Evolutionary conservation across 495 filamentous ascomycete genomes (phyloP).

Genomic region (Hypoxylon intermedium): DNA sequence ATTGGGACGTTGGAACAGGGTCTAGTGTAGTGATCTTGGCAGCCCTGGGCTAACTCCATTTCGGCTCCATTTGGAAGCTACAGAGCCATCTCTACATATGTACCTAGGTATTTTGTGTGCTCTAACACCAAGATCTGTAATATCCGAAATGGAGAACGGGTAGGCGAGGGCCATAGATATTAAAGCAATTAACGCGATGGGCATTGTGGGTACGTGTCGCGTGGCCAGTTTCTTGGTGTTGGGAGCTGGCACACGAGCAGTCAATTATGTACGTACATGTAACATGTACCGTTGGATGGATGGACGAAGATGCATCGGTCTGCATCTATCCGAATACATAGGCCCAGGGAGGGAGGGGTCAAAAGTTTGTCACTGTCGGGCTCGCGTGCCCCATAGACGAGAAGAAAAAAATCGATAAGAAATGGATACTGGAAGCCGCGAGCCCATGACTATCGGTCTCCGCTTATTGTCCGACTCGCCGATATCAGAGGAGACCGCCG

Average conservation of each 20-base stretch:
- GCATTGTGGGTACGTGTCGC: neutral
- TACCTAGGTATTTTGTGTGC: neutral
- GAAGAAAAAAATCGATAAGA: neutral
- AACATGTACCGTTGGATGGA: slow-evolving; percentile 7
- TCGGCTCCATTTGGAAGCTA: slow-evolving; percentile 5
- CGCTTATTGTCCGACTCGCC: slow-evolving; percentile 24
- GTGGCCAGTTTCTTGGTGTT: neutral
- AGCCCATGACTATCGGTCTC: slow-evolving; percentile 16
- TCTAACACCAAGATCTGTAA: neutral
- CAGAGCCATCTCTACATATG: slow-evolving; percentile 16
- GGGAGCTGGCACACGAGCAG: neutral
- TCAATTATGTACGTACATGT: no score
- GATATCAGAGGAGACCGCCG: slow-evolving; percentile 5
- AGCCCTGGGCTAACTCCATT: neutral
- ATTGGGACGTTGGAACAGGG: slow-evolving; percentile 11
- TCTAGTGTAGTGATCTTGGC: slow-evolving; percentile 12
- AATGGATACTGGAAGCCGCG: slow-evolving; percentile 12
- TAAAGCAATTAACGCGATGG: neutral
- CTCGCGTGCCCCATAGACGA: slow-evolving; percentile 22
- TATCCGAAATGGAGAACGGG: slow-evolving; percentile 24
- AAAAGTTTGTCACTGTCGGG: neutral
- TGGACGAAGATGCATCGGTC: slow-evolving; percentile 16
- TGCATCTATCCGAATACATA: no score
- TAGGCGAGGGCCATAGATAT: slow-evolving; percentile 30
- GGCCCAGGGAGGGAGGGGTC: slow-evolving; percentile 3